Base-by-base conservation (phyloP, 495 filamentous ascomycete genomes). In the Penicillium coprophilum region DNA sequence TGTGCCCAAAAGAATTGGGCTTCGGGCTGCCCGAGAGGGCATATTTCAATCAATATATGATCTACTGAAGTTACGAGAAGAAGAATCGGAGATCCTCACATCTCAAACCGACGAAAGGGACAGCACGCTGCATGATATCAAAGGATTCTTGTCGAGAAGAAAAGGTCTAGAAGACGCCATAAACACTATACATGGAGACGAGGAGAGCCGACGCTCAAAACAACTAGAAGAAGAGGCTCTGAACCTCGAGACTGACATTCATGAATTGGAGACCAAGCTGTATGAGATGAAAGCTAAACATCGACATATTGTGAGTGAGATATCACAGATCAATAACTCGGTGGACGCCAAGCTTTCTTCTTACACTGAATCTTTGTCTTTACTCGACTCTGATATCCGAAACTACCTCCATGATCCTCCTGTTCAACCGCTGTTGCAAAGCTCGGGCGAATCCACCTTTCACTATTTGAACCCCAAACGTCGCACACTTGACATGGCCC, bases 401-500 rank as follows among this genome's bases (percentile, higher is more conserved):
- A 69, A 55, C 8, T 79, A 72, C 59, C 65, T 79, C 9, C 63
- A 60, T 52, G 67, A 70, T 23, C 77, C 77, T 31, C 77, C 74
- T 3, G 52, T 77, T 50, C 79, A 66, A 73, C 80, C 53, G 74
- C 79, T 72, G 63, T 68, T 51, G 70, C 57, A 28, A 32, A 60
- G 23, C 15, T 23, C 64, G 0, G 55, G 53, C 31, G 59, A 71
- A 32, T 61, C 71, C 11, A 65, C 68, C 5, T 78, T 79, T 55
- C 76, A 77, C 57, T 77, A 80, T 4, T 66, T 96, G 38, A 82
- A 87, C 6, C 77, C 82, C 1, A 82, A 86, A 64, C 79, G 89
- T 21, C 75, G 91, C 47, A 96, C 90, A 2, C 71, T 90, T 19
- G 83, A 84, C 24, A 88, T 95, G 83, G 90, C 88, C 0, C 81